Conservation (phyloP, 2,329 filamentous ascomycete genomes). For the Trichophyton equinum region DNA sequence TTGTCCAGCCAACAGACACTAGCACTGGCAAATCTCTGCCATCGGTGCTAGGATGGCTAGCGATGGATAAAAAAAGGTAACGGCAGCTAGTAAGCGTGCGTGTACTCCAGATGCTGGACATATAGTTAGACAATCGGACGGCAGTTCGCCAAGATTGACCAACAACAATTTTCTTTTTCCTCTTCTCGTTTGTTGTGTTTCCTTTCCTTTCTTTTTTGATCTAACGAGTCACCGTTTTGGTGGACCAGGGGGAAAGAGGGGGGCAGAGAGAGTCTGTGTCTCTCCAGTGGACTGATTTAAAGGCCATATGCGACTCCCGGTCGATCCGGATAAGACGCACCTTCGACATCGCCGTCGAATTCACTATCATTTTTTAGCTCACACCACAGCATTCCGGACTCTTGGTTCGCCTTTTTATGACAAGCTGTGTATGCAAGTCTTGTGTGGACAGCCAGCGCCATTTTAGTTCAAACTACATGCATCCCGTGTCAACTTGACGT, state of each 20-base stretch:
- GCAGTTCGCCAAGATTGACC: background rate
- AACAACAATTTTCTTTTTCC: background rate
- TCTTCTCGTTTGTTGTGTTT: background rate
- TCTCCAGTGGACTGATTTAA: background rate
- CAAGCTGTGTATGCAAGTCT: background rate
- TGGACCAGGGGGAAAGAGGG: background rate
- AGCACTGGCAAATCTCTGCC: background rate
- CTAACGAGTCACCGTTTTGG: background rate
- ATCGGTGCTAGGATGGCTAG: background rate
- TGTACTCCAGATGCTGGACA: background rate
- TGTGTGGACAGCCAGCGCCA: background rate
- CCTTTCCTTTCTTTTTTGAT: background rate
- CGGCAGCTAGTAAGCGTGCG: background rate
- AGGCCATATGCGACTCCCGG: background rate
- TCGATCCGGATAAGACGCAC: background rate
- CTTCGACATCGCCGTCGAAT: background rate
- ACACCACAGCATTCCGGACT: background rate
- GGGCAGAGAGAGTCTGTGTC: too few relatives aligned
- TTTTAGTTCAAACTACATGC: constrained; percentile 1
- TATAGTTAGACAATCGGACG: background rate
- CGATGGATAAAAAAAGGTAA: background rate
- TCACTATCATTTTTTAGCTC: background rate
- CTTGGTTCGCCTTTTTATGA: background rate
- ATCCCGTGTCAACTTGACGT: background rate
- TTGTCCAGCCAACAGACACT: background rate